These are phyloP conservation scores for Mortierella polycephala DNA, from an alignment of 371 early-diverging fungal genomes.

Conservation along the genomic window DNA sequence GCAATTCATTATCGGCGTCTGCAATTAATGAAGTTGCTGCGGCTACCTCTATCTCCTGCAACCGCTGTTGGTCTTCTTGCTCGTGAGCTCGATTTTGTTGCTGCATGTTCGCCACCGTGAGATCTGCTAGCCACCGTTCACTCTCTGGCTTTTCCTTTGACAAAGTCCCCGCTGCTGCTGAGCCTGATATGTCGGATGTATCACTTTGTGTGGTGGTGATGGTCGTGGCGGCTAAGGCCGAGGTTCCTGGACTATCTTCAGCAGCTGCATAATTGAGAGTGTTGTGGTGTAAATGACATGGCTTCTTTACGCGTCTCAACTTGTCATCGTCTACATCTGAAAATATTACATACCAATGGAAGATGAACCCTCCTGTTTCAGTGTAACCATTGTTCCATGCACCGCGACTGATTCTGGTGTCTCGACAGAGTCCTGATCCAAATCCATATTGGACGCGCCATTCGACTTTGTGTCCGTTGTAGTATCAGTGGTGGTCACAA, in stretches of 20 bases:
- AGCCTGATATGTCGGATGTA: not conserved
- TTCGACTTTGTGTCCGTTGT: not conserved
- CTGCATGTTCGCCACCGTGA: constrained; percentile 22
- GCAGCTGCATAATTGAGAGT: not conserved
- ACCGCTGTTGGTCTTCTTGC: constrained; percentile 10
- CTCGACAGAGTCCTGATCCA: too few relatives aligned
- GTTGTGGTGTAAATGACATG: not conserved
- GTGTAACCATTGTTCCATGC: too few relatives aligned
- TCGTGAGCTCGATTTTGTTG: constrained; percentile 18
- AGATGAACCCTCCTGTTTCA: too few relatives aligned
- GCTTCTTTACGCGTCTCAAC: too few relatives aligned
- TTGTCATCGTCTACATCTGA: too few relatives aligned
- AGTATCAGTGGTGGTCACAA: not conserved
- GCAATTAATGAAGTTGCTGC: not conserved
- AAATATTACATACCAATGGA: too few relatives aligned
- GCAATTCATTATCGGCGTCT: not conserved
- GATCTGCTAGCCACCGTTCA: constrained; percentile 17
- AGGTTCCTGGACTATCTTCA: not conserved
- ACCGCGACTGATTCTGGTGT: too few relatives aligned
- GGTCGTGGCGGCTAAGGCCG: not conserved
- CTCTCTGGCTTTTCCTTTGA: not conserved
- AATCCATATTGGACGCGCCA: too few relatives aligned
- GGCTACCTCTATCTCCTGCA: constrained; percentile 1
- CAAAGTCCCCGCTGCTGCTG: not conserved
- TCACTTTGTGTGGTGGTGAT: not conserved